Evolutionary conservation across 148 eudicot genomes (phyloP).

Genomic region (Arctostaphylos glauca): DNA sequence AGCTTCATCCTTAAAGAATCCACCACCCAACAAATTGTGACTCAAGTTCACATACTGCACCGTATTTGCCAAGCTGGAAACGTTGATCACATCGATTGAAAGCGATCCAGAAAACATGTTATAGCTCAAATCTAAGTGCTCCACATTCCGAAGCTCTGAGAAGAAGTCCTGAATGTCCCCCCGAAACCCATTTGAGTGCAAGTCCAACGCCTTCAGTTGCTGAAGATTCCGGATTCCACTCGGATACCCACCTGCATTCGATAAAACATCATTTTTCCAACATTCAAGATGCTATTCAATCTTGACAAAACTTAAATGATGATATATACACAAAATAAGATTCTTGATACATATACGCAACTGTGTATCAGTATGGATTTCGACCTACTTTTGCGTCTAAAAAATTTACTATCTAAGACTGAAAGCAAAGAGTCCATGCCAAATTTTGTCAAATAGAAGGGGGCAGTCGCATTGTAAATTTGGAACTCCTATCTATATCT

Average conservation of each 20-base stretch:
- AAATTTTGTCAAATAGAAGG: not conserved
- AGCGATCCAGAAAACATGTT: constrained; percentile 67
- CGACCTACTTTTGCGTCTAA: not conserved
- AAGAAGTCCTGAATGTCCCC: constrained; percentile 63
- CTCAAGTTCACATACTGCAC: constrained; percentile 66
- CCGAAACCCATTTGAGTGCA: constrained; percentile 52
- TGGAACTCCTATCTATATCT: not conserved
- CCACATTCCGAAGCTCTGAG: constrained; percentile 53
- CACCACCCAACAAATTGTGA: constrained; percentile 52
- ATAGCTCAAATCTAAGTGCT: constrained; percentile 69
- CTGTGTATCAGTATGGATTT: not conserved
- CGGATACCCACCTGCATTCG: constrained; percentile 36
- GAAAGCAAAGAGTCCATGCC: not conserved
- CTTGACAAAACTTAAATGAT: not conserved
- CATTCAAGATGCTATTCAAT: not conserved
- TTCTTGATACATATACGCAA: not conserved
- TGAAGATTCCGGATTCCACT: constrained; percentile 56
- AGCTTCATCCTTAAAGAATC: constrained; percentile 45
- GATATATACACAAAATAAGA: not conserved
- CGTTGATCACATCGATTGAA: constrained; percentile 27
- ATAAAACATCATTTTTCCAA: not conserved
- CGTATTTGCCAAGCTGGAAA: constrained; percentile 68
- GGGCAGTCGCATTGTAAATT: not conserved
- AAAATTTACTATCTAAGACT: not conserved
- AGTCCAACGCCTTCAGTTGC: constrained; percentile 69